Evolutionary conservation across 805 yeast genomes (phyloP), one percentile per base, ranked within the genome.

Genomic region (Metschnikowia cubensis): DNA sequence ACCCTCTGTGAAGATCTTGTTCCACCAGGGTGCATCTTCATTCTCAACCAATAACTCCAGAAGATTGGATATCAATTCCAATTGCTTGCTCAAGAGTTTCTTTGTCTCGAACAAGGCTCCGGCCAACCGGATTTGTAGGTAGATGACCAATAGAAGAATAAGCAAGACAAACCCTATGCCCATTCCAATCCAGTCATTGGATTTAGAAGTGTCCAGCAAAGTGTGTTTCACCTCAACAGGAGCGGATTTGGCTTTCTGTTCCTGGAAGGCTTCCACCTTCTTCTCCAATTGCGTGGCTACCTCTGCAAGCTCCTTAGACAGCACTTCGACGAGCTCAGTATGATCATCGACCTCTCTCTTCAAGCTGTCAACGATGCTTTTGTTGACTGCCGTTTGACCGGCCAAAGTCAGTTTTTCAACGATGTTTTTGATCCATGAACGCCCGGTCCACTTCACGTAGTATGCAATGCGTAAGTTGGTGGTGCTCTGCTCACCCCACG

Each of bases 381-480:
- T 75, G 11, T 87, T 79, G 3, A 83, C 84, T 4, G 80, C 83
- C 49, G 79, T 79, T 53, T 87, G 91, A 8, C 92, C 94, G 37
- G 82, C 81, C 55, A 83, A 79, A 1, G 90, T 75, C 47, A 88
- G 89, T 50, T 78, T 84, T 60, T 87, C 94, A 51, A 87, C 82
- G 0, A 89, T 85, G 21, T 83, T 79, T 62, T 84, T 85, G 52
- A 87, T 79, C 91, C 92, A 86, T 42, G 89, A 86, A 47, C 85
- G 79, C 2, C 94, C 96, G 0, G 86, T 81, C 99, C 99, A 94
- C 42, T 87, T 85, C 37, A 92, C 78, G 71, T 81, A 80, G 64
- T 79, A 87, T n/a, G 90, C 79, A n/a, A 87, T 67, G 40, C 70
- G 70, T 36, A 94, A 58, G 43, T 74, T 70, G 4, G 96, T 85